Evolutionary conservation across 2,329 filamentous ascomycete genomes (phyloP).

Genomic region (Scorias spongiosa): DNA sequence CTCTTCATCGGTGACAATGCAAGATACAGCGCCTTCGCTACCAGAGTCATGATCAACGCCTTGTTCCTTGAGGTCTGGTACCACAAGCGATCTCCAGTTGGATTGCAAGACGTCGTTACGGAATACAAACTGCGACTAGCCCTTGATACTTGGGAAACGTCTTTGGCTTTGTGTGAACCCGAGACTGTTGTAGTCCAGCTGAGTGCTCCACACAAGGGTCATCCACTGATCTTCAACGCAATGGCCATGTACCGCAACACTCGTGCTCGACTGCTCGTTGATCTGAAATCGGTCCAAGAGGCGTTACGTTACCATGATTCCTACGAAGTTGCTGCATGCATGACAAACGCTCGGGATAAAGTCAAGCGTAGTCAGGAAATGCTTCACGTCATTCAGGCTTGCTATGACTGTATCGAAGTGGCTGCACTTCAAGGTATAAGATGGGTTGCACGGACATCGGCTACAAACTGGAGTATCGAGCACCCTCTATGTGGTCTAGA

Average conservation of each 20-base stretch:
- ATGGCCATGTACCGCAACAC: conserved; percentile 96
- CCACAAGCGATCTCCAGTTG: conserved; percentile 95
- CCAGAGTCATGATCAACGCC: conserved; percentile 96
- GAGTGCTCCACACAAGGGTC: conserved; percentile 87
- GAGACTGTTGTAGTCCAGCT: conserved; percentile 79
- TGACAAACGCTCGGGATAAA: conserved; percentile 85
- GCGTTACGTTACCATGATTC: conserved; percentile 92
- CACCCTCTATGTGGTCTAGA: conserved; percentile 93
- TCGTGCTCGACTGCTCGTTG: conserved; percentile 79
- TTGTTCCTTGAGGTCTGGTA: conserved; percentile 98
- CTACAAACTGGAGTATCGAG: conserved; percentile 98
- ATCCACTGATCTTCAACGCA: conserved; percentile 94
- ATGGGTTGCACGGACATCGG: conserved; percentile 94
- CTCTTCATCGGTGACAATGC: conserved; percentile 86
- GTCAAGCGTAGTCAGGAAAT: conserved; percentile 93
- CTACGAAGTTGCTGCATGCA: conserved; percentile 90
- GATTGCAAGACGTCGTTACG: conserved; percentile 88
- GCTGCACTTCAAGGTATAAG: conserved; percentile 87
- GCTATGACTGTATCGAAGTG: conserved; percentile 94
- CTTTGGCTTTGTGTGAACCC: conserved; percentile 80
- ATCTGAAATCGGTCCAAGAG: conserved; percentile 90
- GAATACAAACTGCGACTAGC: conserved; percentile 95
- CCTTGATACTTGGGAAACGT: conserved; percentile 97
- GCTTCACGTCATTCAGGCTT: conserved; percentile 96
- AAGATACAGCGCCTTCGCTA: conserved; percentile 90